Conservation (phyloP, 805 yeast species). For the Metschnikowia cubensis region DNA sequence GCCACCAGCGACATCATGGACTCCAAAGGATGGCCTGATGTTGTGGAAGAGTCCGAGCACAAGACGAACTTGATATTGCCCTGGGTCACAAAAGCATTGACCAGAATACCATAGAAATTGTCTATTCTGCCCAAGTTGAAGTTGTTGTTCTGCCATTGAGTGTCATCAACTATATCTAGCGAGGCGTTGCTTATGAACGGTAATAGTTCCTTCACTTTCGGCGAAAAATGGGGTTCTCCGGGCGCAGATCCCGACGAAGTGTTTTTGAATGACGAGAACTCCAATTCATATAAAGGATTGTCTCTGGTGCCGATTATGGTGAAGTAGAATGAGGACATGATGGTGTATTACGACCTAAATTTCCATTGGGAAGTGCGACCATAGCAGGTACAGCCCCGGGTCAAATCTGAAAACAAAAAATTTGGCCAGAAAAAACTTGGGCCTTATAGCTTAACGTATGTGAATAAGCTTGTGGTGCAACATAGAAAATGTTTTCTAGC, state of each 20-base stretch:
- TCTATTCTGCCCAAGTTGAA: conserved; percentile 77
- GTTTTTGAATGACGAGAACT: conserved; percentile 65
- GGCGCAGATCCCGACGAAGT: conserved; percentile 19
- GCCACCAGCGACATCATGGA: conserved; percentile 7
- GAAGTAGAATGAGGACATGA: conserved; percentile 74
- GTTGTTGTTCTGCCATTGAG: conserved; percentile 70
- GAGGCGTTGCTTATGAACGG: conserved; percentile 90
- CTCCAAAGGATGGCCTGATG: conserved; percentile 7
- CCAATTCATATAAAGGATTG: conserved; percentile 82
- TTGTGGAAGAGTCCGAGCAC: conserved; percentile 35
- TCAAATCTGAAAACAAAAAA: background rate
- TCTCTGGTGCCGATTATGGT: conserved; percentile 86
- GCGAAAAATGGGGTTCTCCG: conserved; percentile 61
- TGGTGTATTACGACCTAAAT: background rate
- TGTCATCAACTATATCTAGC: conserved; percentile 84
- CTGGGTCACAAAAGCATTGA: conserved; percentile 85
- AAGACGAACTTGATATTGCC: conserved; percentile 81
- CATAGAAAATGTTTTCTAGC: background rate
- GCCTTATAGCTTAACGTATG: background rate
- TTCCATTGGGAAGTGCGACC: conserved; percentile 1
- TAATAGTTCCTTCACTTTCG: conserved; percentile 69
- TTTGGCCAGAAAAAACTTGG: background rate
- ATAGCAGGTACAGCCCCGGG: background rate
- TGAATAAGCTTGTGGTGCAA: background rate
- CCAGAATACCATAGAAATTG: conserved; percentile 73